A percentile compares a stretch with the other conserved stretches of the same genome.
phyloP scores from a whole-genome alignment of 257 asterid genomes.

The Ehretia macrophylla region DNA sequence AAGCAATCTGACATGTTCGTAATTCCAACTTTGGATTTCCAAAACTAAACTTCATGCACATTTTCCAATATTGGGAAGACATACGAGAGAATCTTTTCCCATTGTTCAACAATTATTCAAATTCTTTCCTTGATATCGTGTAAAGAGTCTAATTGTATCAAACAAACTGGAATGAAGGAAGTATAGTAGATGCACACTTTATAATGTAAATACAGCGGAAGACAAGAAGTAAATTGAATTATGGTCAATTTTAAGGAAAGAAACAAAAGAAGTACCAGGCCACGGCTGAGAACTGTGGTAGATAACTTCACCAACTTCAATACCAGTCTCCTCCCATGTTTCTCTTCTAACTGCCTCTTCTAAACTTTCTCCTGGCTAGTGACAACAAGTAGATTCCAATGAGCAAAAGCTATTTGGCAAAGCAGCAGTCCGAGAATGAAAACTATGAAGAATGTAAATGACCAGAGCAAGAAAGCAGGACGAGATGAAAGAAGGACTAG shows the following conservation, averaged over 20 bases:
- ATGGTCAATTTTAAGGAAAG: not conserved
- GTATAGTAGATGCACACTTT: too few species aligned
- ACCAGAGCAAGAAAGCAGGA: too few species aligned
- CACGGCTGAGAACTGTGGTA: slow-evolving; percentile 99
- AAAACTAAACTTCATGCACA: too few species aligned
- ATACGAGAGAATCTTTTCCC: too few species aligned
- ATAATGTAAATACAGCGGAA: too few species aligned
- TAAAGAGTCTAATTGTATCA: too few species aligned
- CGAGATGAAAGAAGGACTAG: not conserved
- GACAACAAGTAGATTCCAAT: not conserved
- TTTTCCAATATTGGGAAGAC: too few species aligned
- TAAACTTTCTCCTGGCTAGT: slow-evolving; percentile 92
- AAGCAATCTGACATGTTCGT: too few species aligned
- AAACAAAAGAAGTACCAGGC: slow-evolving; percentile 60
- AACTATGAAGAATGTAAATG: not conserved
- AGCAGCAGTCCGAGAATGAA: not conserved
- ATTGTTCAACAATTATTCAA: too few species aligned
- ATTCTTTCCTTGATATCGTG: too few species aligned
- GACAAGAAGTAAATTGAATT: not conserved
- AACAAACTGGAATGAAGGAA: too few species aligned
- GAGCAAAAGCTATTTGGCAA: not conserved
- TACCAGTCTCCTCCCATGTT: slow-evolving; percentile 91
- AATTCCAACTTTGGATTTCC: too few species aligned
- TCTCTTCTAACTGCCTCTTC: slow-evolving; percentile 99
- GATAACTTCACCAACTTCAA: slow-evolving; percentile 92